These are phyloP conservation scores for Selaginella moellendorffii DNA, from an alignment of 75 land plant genomes.

Conservation along the genomic window DNA sequence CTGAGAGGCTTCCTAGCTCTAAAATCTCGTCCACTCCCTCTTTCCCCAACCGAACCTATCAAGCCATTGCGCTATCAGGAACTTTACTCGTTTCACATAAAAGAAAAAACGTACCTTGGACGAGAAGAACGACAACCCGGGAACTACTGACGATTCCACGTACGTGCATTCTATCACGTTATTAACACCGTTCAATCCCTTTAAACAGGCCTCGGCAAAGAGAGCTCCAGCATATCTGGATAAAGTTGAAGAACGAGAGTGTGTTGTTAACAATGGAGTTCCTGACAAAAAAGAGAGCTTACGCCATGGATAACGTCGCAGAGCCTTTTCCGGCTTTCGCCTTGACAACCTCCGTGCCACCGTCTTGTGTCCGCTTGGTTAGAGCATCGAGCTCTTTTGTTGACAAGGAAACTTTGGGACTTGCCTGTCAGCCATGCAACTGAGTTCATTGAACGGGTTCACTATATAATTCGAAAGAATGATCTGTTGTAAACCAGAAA, in stretches of 20 bases:
- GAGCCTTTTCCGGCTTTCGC: constrained; percentile 11
- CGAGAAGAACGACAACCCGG: constrained; percentile 22
- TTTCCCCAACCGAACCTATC: constrained; percentile 32
- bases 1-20: constrained; percentile 46
- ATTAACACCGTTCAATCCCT: constrained; percentile 19
- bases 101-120: constrained; percentile 15
- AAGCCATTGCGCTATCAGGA: background rate
- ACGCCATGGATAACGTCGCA: constrained; percentile 9
- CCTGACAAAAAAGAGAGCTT: too few relatives aligned
- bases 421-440: constrained; percentile 1
- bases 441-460: background rate
- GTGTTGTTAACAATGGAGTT: too few relatives aligned
- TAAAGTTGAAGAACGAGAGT: background rate
- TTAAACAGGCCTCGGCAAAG: constrained; percentile 21
- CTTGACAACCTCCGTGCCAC: constrained; percentile 7
- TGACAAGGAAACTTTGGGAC: background rate
- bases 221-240: constrained; percentile 26
- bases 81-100: background rate
- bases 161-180: constrained; percentile 18
- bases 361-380: constrained; percentile 9
- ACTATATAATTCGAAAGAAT: background rate
- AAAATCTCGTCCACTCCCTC: constrained; percentile 57
- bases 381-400: background rate
- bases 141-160: constrained; percentile 13
- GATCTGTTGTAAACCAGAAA: background rate